Conservation (phyloP, 202 grass and related monocot species). For the Panicum virgatum region DNA sequence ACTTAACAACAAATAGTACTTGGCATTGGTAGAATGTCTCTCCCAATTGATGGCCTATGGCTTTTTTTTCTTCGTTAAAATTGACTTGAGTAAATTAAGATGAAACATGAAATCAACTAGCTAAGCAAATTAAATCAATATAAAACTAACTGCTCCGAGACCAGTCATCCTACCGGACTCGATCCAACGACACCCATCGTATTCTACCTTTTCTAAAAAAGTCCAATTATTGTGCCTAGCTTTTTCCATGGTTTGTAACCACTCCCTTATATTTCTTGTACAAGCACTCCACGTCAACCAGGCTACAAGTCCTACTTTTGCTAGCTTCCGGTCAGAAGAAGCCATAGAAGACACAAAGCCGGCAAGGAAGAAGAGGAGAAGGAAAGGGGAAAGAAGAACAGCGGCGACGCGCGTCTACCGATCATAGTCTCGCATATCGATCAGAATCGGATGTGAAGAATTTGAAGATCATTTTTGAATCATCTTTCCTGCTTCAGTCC, state of each 20-base stretch:
- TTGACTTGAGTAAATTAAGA: slow-evolving; percentile 23
- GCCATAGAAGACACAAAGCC: slow-evolving; percentile 24
- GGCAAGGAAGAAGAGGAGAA: slow-evolving; percentile 26
- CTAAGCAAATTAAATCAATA: neutral
- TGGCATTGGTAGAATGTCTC: neutral
- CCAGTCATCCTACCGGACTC: slow-evolving; percentile 7
- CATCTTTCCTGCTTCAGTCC: neutral
- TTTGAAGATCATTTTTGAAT: slow-evolving; percentile 14
- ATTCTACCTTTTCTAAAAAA: slow-evolving; percentile 46
- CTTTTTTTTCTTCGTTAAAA: neutral
- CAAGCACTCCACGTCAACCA: slow-evolving; percentile 47
- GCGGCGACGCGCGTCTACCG: neutral
- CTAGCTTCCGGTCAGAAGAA: slow-evolving; percentile 46
- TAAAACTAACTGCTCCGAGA: slow-evolving; percentile 29
- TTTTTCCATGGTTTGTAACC: slow-evolving; percentile 60
- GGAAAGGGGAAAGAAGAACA: neutral
- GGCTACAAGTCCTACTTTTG: slow-evolving; percentile 38
- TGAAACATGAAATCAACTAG: slow-evolving; percentile 12
- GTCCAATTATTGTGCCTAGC: slow-evolving; percentile 49
- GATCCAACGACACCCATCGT: slow-evolving; percentile 42
- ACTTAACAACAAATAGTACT: neutral
- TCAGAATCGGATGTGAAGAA: slow-evolving; percentile 14
- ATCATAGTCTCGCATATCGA: neutral
- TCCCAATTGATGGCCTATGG: neutral
- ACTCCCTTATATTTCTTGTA: slow-evolving; percentile 70